A percentile compares a stretch with the other conserved stretches of the same genome.
Conservation (phyloP, 306 rosid species). For the Dalbergia cochinchinensis region DNA sequence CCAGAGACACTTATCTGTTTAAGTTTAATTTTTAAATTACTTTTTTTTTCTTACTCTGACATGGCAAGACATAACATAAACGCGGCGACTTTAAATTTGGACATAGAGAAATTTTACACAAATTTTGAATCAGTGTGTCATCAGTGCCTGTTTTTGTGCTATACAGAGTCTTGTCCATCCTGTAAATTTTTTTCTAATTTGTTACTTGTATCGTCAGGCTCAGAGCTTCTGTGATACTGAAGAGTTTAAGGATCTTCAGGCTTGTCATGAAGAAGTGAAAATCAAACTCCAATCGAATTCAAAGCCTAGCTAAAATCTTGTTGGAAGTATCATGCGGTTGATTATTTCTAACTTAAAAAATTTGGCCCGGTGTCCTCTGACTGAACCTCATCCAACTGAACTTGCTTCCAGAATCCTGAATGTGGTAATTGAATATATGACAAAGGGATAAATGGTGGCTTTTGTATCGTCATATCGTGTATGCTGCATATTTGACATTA, state of each 20-base stretch:
- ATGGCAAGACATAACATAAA: not conserved
- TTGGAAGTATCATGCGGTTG: conserved; percentile 16
- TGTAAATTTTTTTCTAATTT: conserved; percentile 22
- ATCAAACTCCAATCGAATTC: conserved; percentile 54
- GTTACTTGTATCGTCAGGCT: conserved; percentile 55
- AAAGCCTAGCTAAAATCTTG: conserved; percentile 42
- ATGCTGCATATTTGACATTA: not conserved
- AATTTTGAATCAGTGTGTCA: not conserved
- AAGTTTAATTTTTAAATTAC: too few relatives aligned
- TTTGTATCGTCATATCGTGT: conserved; percentile 7
- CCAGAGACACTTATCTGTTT: too few relatives aligned
- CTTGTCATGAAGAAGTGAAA: conserved; percentile 66
- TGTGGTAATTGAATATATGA: not conserved
- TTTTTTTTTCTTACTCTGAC: too few relatives aligned
- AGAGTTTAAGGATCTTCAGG: conserved; percentile 72
- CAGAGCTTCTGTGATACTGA: conserved; percentile 64
- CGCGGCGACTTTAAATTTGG: not conserved
- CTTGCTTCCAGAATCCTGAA: conserved; percentile 19
- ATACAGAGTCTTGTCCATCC: not conserved
- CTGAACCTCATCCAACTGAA: conserved; percentile 24
- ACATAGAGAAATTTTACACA: not conserved
- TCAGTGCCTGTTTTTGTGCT: not conserved
- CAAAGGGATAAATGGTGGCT: not conserved
- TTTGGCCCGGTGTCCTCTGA: conserved; percentile 23
- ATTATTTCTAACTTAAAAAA: conserved; percentile 5